Conservation (phyloP, 2,329 filamentous ascomycete genomes). For the Hymenoscyphus repandus region DNA sequence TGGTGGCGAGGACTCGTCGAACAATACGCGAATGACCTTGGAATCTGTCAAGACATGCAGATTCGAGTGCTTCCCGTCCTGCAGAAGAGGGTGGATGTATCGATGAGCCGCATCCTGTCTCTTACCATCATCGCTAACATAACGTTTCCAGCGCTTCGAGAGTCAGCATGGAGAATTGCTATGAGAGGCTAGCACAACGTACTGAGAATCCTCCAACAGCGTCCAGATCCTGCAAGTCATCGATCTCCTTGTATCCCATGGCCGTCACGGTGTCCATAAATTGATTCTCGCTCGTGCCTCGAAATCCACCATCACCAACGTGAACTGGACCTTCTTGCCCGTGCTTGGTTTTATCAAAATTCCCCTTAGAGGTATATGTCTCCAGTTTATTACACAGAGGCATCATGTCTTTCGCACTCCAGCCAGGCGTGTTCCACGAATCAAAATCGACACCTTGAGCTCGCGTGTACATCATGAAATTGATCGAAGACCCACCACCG, state of each 20-base stretch:
- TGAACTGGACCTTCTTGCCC: constrained; percentile 51
- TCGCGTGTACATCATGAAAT: constrained; percentile 50
- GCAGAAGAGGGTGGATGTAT: constrained; percentile 49
- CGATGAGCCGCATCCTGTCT: constrained; percentile 53
- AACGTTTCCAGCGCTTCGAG: constrained; percentile 41
- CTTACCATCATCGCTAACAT: constrained; percentile 44
- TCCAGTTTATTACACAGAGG: constrained; percentile 53
- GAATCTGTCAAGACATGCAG: constrained; percentile 54
- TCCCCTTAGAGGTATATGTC: constrained; percentile 39
- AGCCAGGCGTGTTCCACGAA: constrained; percentile 47
- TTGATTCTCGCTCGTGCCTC: constrained; percentile 39
- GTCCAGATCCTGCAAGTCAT: constrained; percentile 48
- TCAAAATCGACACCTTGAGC: constrained; percentile 44
- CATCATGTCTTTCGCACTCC: constrained; percentile 46
- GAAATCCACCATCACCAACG: constrained; percentile 46
- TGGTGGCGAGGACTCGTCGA: constrained; percentile 41
- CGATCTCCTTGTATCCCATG: constrained; percentile 46
- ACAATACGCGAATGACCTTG: constrained; percentile 50
- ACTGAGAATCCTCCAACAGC: constrained; percentile 32
- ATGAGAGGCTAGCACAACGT: constrained; percentile 6
- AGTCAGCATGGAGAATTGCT: constrained; percentile 4
- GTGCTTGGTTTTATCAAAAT: constrained; percentile 35
- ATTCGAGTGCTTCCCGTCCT: constrained; percentile 46
- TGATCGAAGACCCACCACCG: constrained; percentile 58
- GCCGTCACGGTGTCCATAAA: constrained; percentile 44